A percentile compares a stretch with the other conserved stretches of the same genome.
phyloP scores from a whole-genome alignment of 2,329 filamentous ascomycete species.

The Penicillium sp. region DNA sequence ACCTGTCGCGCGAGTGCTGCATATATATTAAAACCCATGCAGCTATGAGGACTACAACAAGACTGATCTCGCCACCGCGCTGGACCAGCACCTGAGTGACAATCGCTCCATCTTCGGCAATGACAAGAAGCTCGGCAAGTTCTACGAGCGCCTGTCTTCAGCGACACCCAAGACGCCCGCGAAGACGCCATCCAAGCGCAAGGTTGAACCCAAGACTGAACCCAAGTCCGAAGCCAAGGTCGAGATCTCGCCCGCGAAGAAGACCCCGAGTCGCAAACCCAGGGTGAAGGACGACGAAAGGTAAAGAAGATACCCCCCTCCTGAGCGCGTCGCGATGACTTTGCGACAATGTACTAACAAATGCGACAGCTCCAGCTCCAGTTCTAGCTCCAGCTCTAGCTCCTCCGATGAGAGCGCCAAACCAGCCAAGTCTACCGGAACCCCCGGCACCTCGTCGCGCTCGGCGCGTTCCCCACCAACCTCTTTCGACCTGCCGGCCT shows the following conservation, averaged over 20 bases:
- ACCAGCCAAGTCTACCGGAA: not conserved
- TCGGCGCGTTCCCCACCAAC: constrained; percentile 10
- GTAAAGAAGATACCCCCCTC: constrained; percentile 21
- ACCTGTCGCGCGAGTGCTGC: constrained; percentile 7
- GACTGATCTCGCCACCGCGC: constrained; percentile 66
- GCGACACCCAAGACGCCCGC: too few species aligned
- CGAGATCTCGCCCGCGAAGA: constrained; percentile 35
- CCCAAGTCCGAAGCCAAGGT: constrained; percentile 42
- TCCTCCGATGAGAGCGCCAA: constrained; percentile 13
- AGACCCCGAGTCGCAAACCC: constrained; percentile 32
- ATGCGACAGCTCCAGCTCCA: constrained; percentile 14
- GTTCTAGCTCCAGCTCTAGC: too few species aligned
- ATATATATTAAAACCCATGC: constrained; percentile 1
- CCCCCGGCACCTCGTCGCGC: constrained; percentile 4
- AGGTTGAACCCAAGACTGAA: constrained; percentile 47
- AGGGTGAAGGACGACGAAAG: constrained; percentile 41
- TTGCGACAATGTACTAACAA: constrained; percentile 2
- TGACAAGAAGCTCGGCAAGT: constrained; percentile 64
- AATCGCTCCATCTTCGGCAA: constrained; percentile 62
- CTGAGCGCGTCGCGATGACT: not conserved
- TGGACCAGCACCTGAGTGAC: constrained; percentile 67
- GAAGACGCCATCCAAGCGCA: constrained; percentile 29
- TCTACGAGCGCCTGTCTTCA: constrained; percentile 57
- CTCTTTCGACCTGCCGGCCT: constrained; percentile 31
- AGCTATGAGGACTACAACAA: constrained; percentile 71